phyloP scores from a whole-genome alignment of 2,329 filamentous ascomycete genomes.

The Epichloe sibirici region DNA sequence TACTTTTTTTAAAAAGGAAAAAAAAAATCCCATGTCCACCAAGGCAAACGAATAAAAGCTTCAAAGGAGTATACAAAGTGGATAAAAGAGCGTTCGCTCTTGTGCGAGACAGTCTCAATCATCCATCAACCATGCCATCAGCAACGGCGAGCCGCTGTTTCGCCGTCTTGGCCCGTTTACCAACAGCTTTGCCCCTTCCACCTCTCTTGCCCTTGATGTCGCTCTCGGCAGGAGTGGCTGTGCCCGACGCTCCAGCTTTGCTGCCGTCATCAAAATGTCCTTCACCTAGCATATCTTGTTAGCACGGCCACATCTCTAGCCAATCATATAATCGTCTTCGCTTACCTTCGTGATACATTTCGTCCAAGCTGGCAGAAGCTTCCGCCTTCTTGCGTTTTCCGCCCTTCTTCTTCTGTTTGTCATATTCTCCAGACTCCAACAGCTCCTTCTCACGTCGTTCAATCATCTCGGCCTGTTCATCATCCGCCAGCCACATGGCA shows the following conservation, averaged over 20 bases:
- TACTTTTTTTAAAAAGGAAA: background rate
- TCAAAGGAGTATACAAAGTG: background rate
- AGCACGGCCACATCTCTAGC: background rate
- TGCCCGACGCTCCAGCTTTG: constrained; percentile 57
- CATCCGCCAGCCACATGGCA: constrained; percentile 96
- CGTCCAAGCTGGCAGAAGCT: constrained; percentile 61
- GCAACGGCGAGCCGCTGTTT: constrained; percentile 58
- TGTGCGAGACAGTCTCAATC: background rate
- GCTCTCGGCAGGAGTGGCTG: constrained; percentile 65
- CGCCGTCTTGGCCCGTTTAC: constrained; percentile 51
- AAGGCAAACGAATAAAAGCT: background rate
- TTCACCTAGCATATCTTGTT: constrained; percentile 52
- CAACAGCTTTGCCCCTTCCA: constrained; percentile 35
- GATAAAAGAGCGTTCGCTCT: background rate
- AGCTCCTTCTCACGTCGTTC: constrained; percentile 86
- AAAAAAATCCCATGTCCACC: background rate
- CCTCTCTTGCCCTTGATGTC: constrained; percentile 40
- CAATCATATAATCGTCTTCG: constrained; percentile 23
- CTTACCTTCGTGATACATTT: constrained; percentile 96
- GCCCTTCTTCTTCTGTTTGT: constrained; percentile 53
- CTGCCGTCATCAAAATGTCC: constrained; percentile 86
- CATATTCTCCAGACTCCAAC: constrained; percentile 56
- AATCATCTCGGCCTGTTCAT: constrained; percentile 89
- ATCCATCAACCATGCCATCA: constrained; percentile 36
- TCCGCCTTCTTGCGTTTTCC: constrained; percentile 42